Conservation (phyloP, 164 flowering plant species). For the Litsea cubeba region DNA sequence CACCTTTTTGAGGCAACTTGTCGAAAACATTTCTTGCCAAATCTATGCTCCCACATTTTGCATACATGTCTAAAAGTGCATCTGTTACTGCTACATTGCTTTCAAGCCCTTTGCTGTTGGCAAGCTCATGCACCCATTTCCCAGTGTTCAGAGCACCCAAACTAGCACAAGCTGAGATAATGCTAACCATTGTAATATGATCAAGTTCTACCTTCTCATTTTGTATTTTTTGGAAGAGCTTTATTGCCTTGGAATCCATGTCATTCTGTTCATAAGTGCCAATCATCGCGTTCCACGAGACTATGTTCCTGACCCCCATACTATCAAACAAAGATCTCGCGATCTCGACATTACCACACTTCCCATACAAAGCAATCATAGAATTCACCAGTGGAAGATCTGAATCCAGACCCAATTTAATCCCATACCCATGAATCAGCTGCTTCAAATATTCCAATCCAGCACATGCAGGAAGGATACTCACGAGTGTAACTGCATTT, state of each 20-base stretch:
- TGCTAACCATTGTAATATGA: slow-evolving; percentile 30
- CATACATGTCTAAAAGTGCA: slow-evolving; percentile 58
- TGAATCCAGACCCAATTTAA: too few relatives aligned
- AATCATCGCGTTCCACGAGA: slow-evolving; percentile 39
- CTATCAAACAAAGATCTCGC: too few relatives aligned
- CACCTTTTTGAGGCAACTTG: slow-evolving; percentile 17
- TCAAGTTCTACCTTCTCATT: slow-evolving; percentile 22
- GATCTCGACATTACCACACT: too few relatives aligned
- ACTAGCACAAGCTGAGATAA: slow-evolving; percentile 36
- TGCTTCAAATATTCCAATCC: too few relatives aligned
- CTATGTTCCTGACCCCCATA: too few relatives aligned
- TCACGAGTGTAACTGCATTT: too few relatives aligned
- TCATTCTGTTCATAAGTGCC: slow-evolving; percentile 29
- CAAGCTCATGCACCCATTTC: slow-evolving; percentile 30
- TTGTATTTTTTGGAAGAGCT: slow-evolving; percentile 31
- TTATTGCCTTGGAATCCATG: slow-evolving; percentile 20
- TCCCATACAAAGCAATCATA: too few relatives aligned
- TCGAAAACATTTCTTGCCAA: slow-evolving; percentile 27
- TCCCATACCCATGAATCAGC: too few relatives aligned
- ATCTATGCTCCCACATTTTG: slow-evolving; percentile 45
- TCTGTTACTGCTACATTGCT: slow-evolving; percentile 25
- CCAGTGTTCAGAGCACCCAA: slow-evolving; percentile 26
- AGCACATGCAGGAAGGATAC: too few relatives aligned
- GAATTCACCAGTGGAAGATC: too few relatives aligned
- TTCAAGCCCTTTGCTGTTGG: slow-evolving; percentile 20